A percentile compares a stretch with the other conserved stretches of the same genome.
Conservation (phyloP, 2,329 filamentous ascomycete genomes). For the Sphaerostilbella broomeana region DNA sequence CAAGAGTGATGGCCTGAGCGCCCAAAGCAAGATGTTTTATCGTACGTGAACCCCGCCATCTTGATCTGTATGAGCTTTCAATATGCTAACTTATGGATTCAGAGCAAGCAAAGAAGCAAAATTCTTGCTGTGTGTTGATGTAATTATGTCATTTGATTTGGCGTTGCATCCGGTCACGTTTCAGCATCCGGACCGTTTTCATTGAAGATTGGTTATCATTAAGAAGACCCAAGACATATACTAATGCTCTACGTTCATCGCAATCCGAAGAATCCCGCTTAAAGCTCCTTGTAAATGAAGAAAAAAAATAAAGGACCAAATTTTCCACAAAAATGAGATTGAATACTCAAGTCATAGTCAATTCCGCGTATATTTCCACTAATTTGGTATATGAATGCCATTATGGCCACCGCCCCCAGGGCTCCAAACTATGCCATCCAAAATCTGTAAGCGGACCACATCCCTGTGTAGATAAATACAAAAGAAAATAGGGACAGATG, state of each 20-base stretch:
- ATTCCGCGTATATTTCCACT: too few species aligned
- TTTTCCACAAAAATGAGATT: too few species aligned
- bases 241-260: conserved; percentile 8
- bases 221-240: conserved; percentile 19
- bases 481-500: conserved; percentile 5
- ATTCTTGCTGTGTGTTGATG: conserved; percentile 68
- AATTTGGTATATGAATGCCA: too few species aligned
- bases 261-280: too few species aligned
- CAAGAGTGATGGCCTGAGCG: conserved; percentile 86
- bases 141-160: conserved; percentile 34
- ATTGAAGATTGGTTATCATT: conserved; percentile 28
- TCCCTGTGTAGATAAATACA: not conserved
- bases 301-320: too few species aligned
- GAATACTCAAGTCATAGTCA: not conserved
- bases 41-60: conserved; percentile 42
- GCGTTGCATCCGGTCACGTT: conserved; percentile 28
- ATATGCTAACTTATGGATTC: conserved; percentile 9
- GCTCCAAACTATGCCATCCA: too few species aligned
- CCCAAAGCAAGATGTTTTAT: conserved; percentile 97
- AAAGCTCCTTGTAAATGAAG: too few species aligned
- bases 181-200: conserved; percentile 22
- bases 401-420: not conserved
- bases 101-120: conserved; percentile 71
- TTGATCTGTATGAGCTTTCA: not conserved
- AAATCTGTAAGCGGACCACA: too few species aligned